Base-by-base conservation (phyloP, 371 early-diverging fungal genomes). In the Lichtheimia hyalospora region DNA sequence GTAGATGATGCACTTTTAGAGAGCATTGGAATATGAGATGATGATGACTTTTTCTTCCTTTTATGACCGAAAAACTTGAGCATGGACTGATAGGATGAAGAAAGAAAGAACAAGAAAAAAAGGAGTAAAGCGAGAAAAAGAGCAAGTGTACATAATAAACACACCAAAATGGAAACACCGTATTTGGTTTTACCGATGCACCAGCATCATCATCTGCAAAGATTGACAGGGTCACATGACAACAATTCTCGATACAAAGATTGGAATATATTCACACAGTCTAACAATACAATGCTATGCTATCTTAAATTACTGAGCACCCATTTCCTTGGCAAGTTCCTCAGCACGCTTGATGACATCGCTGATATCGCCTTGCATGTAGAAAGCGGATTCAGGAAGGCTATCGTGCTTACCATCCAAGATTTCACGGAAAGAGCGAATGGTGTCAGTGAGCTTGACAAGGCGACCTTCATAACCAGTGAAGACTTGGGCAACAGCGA, bases 381-480 rank as follows among this genome's bases (percentile, higher is more conserved):
- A n/a, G n/a, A n/a, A n/a, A n/a, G n/a, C n/a, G n/a, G n/a, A n/a
- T n/a, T n/a, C n/a, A n/a, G n/a, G n/a, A n/a, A n/a, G n/a, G n/a
- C n/a, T n/a, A n/a, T n/a, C n/a, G 87, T 94, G 93, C 89, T 96
- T 97, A 62, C 96, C 98, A 54, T 92, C 95, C 49, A 97, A 83
- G 73, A 96, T 96, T 79, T 96, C 96, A 84, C 88, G 89, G 91
- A 96, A 97, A 44, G 95, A 94, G 71, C 95, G 92, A 84, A 97
- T 90, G 70, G 96, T 96, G 75, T 98, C 98, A 81, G 90, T 84
- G 54, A 96, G 89, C 61, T 84, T 77, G 72, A 97, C 98, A 65
- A 94, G 88, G 43, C 94, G 92, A 81, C 97, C 97, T 81, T 95
- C 94, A 76, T 87, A 95, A 84, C 97, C 97, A 81, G 96, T 97